These are phyloP conservation scores for Curvularia lunata DNA, from an alignment of 2,329 filamentous ascomycete species.

Conservation along the genomic window DNA sequence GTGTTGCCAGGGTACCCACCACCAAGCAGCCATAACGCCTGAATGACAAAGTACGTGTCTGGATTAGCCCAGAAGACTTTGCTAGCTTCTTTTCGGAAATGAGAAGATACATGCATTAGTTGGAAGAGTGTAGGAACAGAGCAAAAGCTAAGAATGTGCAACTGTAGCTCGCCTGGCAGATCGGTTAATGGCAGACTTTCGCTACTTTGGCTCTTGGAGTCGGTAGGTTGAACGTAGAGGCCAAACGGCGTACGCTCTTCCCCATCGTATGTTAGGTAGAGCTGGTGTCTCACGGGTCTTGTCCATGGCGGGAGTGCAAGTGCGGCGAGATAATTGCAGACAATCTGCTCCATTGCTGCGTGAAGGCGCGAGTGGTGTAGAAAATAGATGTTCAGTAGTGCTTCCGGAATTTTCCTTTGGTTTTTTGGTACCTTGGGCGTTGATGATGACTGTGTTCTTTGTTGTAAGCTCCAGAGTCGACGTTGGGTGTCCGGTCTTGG, in stretches of 20 bases:
- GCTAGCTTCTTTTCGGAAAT: constrained; percentile 24
- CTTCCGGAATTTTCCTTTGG: too few species aligned
- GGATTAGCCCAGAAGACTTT: constrained; percentile 26
- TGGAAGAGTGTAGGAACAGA: constrained; percentile 23
- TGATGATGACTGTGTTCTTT: background rate
- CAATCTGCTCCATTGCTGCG: too few species aligned
- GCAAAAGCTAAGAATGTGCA: constrained; percentile 23
- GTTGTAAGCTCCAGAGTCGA: background rate
- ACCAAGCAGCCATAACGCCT: constrained; percentile 12
- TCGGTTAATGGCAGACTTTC: background rate
- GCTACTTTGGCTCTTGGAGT: too few species aligned
- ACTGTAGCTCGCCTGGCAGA: constrained; percentile 25
- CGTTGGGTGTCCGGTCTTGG: background rate
- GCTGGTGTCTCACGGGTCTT: too few species aligned
- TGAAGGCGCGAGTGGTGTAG: too few species aligned
- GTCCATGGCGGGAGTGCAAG: too few species aligned
- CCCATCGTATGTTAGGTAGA: background rate
- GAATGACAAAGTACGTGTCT: background rate
- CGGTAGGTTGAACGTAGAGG: background rate
- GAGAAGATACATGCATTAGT: constrained; percentile 21
- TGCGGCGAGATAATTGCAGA: too few species aligned
- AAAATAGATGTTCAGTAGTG: too few species aligned
- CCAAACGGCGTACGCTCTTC: background rate
- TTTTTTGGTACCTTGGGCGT: background rate
- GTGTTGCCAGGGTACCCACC: constrained; percentile 19